Conservation (phyloP, 176 grass and related monocot genomes). For the Puccinellia tenuiflora region DNA sequence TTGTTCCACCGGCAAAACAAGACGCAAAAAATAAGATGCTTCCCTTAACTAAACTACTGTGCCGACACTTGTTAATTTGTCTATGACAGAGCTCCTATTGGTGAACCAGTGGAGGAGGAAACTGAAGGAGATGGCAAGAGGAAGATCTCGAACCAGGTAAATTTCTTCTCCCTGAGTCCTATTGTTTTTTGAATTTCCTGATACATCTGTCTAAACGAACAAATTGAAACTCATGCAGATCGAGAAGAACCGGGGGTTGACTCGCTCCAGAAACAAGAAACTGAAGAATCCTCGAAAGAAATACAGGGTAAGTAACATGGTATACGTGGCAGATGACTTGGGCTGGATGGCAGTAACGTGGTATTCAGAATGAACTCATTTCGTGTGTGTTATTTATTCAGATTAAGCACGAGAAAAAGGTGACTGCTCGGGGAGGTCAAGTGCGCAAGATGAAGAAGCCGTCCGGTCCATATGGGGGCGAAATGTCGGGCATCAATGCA, state of each 20-base stretch:
- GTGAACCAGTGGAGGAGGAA: slow-evolving; percentile 40
- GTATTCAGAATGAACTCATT: background rate
- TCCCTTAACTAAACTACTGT: background rate
- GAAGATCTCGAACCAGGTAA: slow-evolving; percentile 85
- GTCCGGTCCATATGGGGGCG: slow-evolving; percentile 68
- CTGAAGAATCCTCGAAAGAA: slow-evolving; percentile 91
- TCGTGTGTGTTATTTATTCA: slow-evolving; percentile 31
- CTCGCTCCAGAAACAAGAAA: slow-evolving; percentile 76
- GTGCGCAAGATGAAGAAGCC: slow-evolving; percentile 54
- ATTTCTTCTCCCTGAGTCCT: background rate
- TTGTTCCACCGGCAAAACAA: background rate
- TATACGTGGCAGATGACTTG: background rate
- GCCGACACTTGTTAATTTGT: background rate
- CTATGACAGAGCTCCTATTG: slow-evolving; percentile 35
- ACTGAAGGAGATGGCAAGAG: slow-evolving; percentile 81
- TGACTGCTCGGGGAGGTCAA: slow-evolving; percentile 49
- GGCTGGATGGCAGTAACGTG: background rate
- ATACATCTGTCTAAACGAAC: background rate
- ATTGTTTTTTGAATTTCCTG: background rate
- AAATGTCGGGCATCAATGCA: slow-evolving; percentile 75
- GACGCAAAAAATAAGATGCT: background rate
- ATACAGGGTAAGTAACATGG: slow-evolving; percentile 63
- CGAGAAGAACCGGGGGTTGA: slow-evolving; percentile 84
- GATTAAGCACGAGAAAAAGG: slow-evolving; percentile 55
- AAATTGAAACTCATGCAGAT: slow-evolving; percentile 48